Evolutionary conservation across 2,329 filamentous ascomycete species (phyloP), one percentile per base, ranked within the genome.

Genomic region (Penicillium brevicompactum): DNA sequence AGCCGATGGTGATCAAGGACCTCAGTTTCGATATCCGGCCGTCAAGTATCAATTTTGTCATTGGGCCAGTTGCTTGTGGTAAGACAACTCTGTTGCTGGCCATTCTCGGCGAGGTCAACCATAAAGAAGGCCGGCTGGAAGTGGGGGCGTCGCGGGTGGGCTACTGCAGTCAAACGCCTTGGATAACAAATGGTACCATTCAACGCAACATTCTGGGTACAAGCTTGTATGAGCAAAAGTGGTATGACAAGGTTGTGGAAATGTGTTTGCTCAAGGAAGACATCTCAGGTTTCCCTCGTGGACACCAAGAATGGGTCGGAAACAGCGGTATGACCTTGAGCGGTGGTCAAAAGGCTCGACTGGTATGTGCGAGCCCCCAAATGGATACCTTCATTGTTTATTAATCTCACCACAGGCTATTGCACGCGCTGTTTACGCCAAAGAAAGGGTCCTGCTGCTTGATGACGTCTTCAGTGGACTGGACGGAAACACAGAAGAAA

Each of bases 391-490:
- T 27, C 8, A 8, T 8, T 27, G 24, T 6, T 27, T 27, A 8
- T 18, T 18, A 18, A 18, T 18, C 18, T 27, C 24, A 6, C 6
- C 24, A 8, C 24, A 27, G 24, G 55, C 54, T 34, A 41, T 75
- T 14, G 73, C 72, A 1, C 63, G 73, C 6, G 66, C 70, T 4
- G 55, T 76, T 1, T 76, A 73, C 46, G 49, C 69, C 2, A 57
- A 68, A 2, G 55, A 67, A 7, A 59, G 65, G 6, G 48, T 75
- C 6, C 37, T 74, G 3, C 51, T 76, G 3, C 52, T 75, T 6
- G 74, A 76, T 37, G 74, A 76, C 55, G 53, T 73, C 2, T 69
- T 76, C 10, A 74, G 69, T 31, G 71, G 72, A 0, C 64, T 76
- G 1, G 74, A 76, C 50, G 64, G 63, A 3, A 61, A 64, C 11